Base-by-base conservation (phyloP, 179 eudicot genomes). In the Corrigiola litoralis region DNA sequence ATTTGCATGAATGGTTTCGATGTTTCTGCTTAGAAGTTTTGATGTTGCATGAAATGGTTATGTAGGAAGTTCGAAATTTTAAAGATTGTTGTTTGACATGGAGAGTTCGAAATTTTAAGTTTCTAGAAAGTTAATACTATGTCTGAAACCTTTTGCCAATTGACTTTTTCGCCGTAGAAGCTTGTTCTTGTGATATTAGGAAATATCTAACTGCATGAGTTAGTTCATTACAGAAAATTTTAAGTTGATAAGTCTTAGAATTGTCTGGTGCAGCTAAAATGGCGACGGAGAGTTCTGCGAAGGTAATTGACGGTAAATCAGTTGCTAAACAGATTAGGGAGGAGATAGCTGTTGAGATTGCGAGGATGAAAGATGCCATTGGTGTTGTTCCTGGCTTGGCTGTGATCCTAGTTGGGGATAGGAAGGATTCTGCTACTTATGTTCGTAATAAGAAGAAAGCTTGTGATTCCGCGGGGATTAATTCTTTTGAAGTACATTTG, bases 361-460 rank as follows among this genome's bases (percentile, higher is more conserved):
- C 84, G 10, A 84, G 81, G 71, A 83, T 94, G 97, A 94, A 87
- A 80, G 88, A 88, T 37, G 78, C 85, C 24, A 76, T 71, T 28
- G 91, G 94, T 49, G 58, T 86, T 65, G 91, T 87, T 73, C 99
- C 96, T 20, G 97, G 99, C 29, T 74, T 94, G 74, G 97, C 96
- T 18, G 99, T 90, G 42, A 82, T 94, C 32, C 88, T 94, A 51
- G 94, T 92, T 66, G 98, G 98, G 14, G 87, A 90, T 48, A 81
- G 91, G 53, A 82, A 82, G 80, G 99, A 94, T 58, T 94, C 99
- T 29, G 97, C 95, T 40, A 86, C 91, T 37, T 90, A 90, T 60
- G 97, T 94, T 29, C 89, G 91, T 36, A 94, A 81, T 75, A 94
- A 94, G 81, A 90, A 94, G 72, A 90, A 87, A 69, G 94, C 96